These are phyloP conservation scores for Fimicolochytrium jonesii DNA, from an alignment of 192 early-diverging fungal species.

Conservation along the genomic window DNA sequence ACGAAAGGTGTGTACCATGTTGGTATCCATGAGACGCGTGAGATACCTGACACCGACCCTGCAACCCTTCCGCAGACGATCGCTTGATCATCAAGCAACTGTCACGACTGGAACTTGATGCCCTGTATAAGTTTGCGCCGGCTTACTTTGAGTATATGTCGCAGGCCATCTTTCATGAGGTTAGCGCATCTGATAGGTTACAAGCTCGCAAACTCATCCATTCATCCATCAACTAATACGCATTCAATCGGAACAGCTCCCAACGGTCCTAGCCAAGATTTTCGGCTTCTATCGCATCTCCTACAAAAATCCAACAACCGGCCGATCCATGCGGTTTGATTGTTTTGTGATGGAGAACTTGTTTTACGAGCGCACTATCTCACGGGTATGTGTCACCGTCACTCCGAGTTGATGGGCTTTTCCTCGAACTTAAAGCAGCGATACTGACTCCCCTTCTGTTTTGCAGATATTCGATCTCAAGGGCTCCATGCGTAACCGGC, in stretches of 20 bases:
- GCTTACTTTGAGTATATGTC: conserved; percentile 85
- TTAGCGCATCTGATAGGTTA: too few species aligned
- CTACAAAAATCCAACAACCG: conserved; percentile 77
- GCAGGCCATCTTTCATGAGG: conserved; percentile 73
- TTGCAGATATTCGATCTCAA: conserved; percentile 85
- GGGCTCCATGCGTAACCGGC: conserved; percentile 90
- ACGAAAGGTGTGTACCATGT: too few species aligned
- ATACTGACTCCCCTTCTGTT: background rate
- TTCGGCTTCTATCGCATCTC: conserved; percentile 91
- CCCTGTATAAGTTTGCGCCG: conserved; percentile 85
- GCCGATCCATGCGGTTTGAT: conserved; percentile 83
- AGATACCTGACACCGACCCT: too few species aligned
- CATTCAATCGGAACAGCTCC: conserved; percentile 67
- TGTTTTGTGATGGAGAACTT: conserved; percentile 95
- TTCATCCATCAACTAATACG: too few species aligned
- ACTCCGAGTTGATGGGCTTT: background rate
- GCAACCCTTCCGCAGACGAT: conserved; percentile 76
- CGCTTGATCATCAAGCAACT: conserved; percentile 91
- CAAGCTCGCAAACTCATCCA: background rate
- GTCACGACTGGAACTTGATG: conserved; percentile 76
- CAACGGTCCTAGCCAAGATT: conserved; percentile 81
- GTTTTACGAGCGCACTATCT: conserved; percentile 80
- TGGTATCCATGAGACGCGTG: too few species aligned
- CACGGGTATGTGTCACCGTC: conserved; percentile 41
- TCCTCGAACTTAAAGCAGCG: background rate